Evolutionary conservation across 2,329 filamentous ascomycete genomes (phyloP), one percentile per base, ranked within the genome.

Genomic region (Cryphonectria naterciae): DNA sequence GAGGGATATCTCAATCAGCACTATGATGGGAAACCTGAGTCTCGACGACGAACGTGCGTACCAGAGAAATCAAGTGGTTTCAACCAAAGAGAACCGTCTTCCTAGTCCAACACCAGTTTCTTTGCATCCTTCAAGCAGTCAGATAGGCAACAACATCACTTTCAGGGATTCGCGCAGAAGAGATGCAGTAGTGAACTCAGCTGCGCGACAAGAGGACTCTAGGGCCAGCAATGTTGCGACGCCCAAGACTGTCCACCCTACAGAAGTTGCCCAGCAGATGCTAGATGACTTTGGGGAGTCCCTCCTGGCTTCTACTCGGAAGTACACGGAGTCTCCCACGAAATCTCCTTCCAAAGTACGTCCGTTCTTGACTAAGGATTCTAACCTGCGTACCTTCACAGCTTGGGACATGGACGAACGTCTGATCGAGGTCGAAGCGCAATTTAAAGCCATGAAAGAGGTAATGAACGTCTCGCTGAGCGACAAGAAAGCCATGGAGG

Each of bases 361-460:
- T 79, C 76, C 79, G 1, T 95, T 87, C 84, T 84, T 95, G 77
- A 91, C 87, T 75, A 92, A 90, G 83, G 83, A 91, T 85, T 93
- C 94, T 90, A 91, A 93, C 86, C 82, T 87, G 74, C 86, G 83
- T 76, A 81, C 79, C 46, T 88, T 84, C 81, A 74, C 87, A 93
- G 92, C 88, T 77, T 95, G 92, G 87, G 94, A 98, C 79, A 89
- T 94, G 75, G 91, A 94, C 76, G 88, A 88, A 73, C 89, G 91
- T 74, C 87, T 98, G 75, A 90, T 91, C 73, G 87, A 90, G 72
- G 91, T 98, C 82, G 93, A 97, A 76, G 84, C 85, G 25, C 86
- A 95, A 76, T 94, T 94, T 78, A 86, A 87, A 64, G 85, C 87
- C 71, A 85, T 98, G 73, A 91, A 92, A 77, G 86, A 91, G 70